These are phyloP conservation scores for Chalciporus piperatus DNA, from an alignment of 768 basidiomycete species.

Conservation along the genomic window DNA sequence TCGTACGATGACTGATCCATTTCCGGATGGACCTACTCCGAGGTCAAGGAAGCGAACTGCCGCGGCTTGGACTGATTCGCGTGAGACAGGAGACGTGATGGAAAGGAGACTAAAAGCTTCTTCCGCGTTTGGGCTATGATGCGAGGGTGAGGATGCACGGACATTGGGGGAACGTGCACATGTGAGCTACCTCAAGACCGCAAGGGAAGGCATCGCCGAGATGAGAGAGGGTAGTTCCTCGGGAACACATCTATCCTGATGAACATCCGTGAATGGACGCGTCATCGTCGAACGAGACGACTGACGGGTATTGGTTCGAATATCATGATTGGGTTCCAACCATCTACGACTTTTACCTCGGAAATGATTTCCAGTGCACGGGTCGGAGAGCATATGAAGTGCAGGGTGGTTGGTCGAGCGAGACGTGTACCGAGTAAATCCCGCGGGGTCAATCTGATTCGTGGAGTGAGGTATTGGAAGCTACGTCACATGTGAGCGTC, in stretches of 20 bases:
- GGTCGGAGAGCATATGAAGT: slow-evolving; percentile 83
- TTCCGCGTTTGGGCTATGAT: slow-evolving; percentile 76
- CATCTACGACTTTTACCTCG: slow-evolving; percentile 51
- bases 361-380: slow-evolving; percentile 66
- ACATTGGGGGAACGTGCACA: neutral
- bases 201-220: slow-evolving; percentile 53
- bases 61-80: slow-evolving; percentile 60
- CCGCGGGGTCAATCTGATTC: slow-evolving; percentile 65
- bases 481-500: slow-evolving; percentile 35
- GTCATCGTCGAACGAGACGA: slow-evolving; percentile 12
- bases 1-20: slow-evolving; percentile 69
- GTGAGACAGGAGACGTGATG: slow-evolving; percentile 41
- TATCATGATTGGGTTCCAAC: slow-evolving; percentile 66
- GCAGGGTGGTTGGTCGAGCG: slow-evolving; percentile 51
- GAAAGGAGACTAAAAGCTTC: slow-evolving; percentile 74
- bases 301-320: slow-evolving; percentile 87
- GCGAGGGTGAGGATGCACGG: slow-evolving; percentile 1
- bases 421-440: slow-evolving; percentile 61
- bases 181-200: slow-evolving; percentile 60
- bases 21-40: slow-evolving; percentile 48
- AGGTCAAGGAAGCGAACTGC: slow-evolving; percentile 59
- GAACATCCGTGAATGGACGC: neutral
- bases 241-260: slow-evolving; percentile 74
- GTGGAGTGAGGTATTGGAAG: slow-evolving; percentile 75
- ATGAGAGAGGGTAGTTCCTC: slow-evolving; percentile 70